Conservation (phyloP, 306 rosid genomes). For the Amphicarpaea edgeworthii region DNA sequence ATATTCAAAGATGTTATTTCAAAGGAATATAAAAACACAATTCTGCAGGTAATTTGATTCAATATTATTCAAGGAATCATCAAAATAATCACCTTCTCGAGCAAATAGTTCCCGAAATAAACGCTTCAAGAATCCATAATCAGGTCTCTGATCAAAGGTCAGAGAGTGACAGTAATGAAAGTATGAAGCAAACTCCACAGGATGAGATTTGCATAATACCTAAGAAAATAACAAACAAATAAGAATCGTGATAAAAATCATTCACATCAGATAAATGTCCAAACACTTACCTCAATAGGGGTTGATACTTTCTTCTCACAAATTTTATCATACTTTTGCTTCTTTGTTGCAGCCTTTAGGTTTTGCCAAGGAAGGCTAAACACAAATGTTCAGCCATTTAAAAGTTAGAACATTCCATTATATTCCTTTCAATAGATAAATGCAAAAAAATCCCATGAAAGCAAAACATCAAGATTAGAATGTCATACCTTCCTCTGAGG, state of each 20-base stretch:
- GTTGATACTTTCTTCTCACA: conserved; percentile 96
- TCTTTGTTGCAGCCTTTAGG: conserved; percentile 96
- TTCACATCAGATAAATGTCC: conserved; percentile 5
- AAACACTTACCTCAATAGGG: conserved; percentile 84
- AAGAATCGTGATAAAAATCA: conserved; percentile 32
- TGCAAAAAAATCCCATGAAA: conserved; percentile 6
- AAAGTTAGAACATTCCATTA: conserved; percentile 33
- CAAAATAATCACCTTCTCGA: conserved; percentile 74
- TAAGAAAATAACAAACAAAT: conserved; percentile 47
- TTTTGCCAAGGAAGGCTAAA: conserved; percentile 99
- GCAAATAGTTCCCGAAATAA: conserved; percentile 86
- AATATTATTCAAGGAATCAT: not conserved
- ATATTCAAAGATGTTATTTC: not conserved
- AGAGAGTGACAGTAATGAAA: conserved; percentile 93
- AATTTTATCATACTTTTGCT: conserved; percentile 96
- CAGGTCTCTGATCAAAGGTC: conserved; percentile 97
- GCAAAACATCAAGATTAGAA: conserved; percentile 38
- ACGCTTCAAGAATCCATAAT: conserved; percentile 96
- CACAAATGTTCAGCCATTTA: conserved; percentile 37
- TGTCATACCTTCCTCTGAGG: conserved; percentile 88
- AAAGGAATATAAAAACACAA: not conserved
- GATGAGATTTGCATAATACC: conserved; percentile 94
- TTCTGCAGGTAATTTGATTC: conserved; percentile 6
- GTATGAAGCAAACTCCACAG: conserved; percentile 97
- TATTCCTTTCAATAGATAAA: conserved; percentile 17